Evolutionary conservation across 345 rosid genomes (phyloP), one percentile per base, ranked within the genome.

Genomic region (Erysimum cheiranthoides): DNA sequence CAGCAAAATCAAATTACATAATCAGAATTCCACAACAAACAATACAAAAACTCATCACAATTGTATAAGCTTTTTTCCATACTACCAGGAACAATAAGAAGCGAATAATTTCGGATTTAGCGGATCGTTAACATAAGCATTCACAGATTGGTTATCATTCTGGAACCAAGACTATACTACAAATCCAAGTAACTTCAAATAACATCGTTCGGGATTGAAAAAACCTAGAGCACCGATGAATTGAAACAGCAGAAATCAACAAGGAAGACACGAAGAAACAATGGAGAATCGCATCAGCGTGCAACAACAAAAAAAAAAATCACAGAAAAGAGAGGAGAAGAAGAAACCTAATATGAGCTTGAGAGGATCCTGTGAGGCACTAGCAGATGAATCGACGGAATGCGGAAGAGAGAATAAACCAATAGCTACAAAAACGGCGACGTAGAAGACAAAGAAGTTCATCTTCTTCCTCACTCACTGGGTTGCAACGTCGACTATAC

Each of bases 271-370:
- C 13, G 17, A 28, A 18, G 2, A 2, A 2, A 66, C 8, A 56
- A 3, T 40, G 43, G 35, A 54, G 32, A 43, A 62, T 42, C 16
- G 54, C 63, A 63, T 12, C 14, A 42, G 32, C 35, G 38, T 17
- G 49, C 46, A 49, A 12, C 42, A 50, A 17, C 3, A 3, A 43
- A 8, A 10, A 5, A 18, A 21, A 68, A 68, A 1, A 25, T 0
- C 14, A 2, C 8, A 47, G 13, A 25, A 60, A 10, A 54, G 53
- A 28, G 68, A 61, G 35, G 64, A 67, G 70, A 61, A 61, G 35
- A 54, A 67, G 70, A 35, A 63, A 91, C 98, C 98, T 79, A 89
- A 73, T 39, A 87, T 82, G 50, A 82, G 78, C 84, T 84, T 89
- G 56, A 87, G 73, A 66, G 87, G 82, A 73, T 86, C 90, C 36